phyloP scores from a whole-genome alignment of 2,329 filamentous ascomycete species.

The Magnaporthales sp. region DNA sequence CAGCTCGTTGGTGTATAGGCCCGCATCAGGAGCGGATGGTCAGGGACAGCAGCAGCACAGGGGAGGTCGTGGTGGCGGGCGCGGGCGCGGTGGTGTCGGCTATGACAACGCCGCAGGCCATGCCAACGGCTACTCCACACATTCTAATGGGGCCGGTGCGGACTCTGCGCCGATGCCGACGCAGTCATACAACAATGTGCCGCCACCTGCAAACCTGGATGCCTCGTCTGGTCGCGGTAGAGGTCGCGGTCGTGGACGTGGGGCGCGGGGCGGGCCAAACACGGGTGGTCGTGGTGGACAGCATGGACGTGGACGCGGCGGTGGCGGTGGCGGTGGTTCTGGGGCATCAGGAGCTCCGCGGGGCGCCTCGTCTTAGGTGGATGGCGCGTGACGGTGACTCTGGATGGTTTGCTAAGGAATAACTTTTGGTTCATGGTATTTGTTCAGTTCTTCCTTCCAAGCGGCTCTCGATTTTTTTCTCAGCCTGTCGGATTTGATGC shows the following conservation, averaged over 20 bases:
- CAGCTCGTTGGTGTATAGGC: conserved; percentile 44
- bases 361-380: not conserved
- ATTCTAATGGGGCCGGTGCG: conserved; percentile 4
- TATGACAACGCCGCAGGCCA: not conserved
- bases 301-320: not conserved
- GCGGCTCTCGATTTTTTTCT: not conserved
- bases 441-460: not conserved
- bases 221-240: conserved; percentile 29
- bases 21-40: conserved; percentile 12
- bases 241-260: conserved; percentile 29
- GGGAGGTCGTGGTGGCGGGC: conserved; percentile 12
- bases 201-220: conserved; percentile 51
- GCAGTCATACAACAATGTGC: conserved; percentile 43
- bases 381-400: not conserved
- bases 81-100: conserved; percentile 21
- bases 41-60: conserved; percentile 11
- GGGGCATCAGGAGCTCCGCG: not conserved
- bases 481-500: not conserved
- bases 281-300: conserved; percentile 18
- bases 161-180: conserved; percentile 8
- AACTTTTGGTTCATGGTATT: not conserved
- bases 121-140: conserved; percentile 13
- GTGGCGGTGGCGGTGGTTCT: conserved; percentile 15
- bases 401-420: not conserved
- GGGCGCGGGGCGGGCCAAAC: conserved; percentile 25